Evolutionary conservation across 176 grass and related monocot genomes (phyloP), one percentile per base, ranked within the genome.

Genomic region (Avena insularis): DNA sequence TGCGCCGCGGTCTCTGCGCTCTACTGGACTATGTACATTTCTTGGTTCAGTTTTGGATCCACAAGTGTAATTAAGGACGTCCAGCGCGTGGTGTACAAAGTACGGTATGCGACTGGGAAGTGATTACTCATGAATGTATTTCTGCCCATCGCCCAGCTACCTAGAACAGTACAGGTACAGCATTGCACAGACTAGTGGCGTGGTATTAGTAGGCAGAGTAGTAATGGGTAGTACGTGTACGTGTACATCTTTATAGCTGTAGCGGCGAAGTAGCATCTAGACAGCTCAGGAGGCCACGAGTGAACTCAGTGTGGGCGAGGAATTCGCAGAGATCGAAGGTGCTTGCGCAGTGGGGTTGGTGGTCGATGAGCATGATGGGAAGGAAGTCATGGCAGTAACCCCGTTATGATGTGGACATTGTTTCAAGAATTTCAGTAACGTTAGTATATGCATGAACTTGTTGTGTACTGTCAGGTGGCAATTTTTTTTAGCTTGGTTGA

Each of bases 71-170:
- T 25, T 25, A 4, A 65, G 62, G 12, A n/a, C 56, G 50, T 58
- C 56, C 63, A 43, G 33, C 6, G 16, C 36, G 55, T 8, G 55
- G 12, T 27, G 81, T 25, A 54, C 75, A 27, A 16, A 11, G 60
- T 27, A 66, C 63, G 12, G 27, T 67, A 64, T 29, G 61, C 61
- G 29, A 67, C 33, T 17, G 6, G 25, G 6, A 25, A 55, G 50
- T 15, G 75, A 47, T 20, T 38, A 31, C 75, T 35, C 29, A 35
- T 79, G 51, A 86, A 12, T 81, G 47, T 74, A 43, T n/a, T 46
- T 33, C 33, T 56, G 70, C 19, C 38, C 72, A 78, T 57, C 61
- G 12, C 70, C 64, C 72, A 88, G 61, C 71, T 59, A 49, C 46
- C 23, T 11, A 43, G 40, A 80, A 35, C 43, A 43, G 40, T 40